Conservation (phyloP, 805 yeast genomes). For the Starmerella floris region DNA sequence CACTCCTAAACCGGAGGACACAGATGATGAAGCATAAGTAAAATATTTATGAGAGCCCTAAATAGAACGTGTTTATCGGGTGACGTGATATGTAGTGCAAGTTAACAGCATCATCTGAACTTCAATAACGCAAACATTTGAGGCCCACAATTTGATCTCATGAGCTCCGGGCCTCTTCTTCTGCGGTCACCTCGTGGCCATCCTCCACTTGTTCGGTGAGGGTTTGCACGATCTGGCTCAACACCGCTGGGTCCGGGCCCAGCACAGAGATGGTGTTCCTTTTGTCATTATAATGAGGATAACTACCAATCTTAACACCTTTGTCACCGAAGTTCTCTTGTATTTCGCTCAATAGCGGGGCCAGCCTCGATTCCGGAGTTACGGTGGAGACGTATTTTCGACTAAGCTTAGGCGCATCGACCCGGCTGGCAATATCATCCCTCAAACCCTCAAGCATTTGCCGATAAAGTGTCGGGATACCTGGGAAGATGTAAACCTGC, state of each 20-base stretch:
- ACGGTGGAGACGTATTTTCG: conserved; percentile 46
- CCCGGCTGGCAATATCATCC: conserved; percentile 29
- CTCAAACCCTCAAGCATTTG: conserved; percentile 37
- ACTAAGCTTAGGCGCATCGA: conserved; percentile 29
- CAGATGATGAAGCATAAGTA: conserved; percentile 68
- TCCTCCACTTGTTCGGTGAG: conserved; percentile 34
- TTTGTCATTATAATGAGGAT: conserved; percentile 59
- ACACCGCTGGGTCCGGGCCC: conserved; percentile 37
- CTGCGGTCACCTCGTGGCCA: conserved; percentile 45
- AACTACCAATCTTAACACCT: conserved; percentile 65
- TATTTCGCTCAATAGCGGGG: conserved; percentile 43
- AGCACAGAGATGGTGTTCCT: conserved; percentile 61
- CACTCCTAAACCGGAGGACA: conserved; percentile 85
- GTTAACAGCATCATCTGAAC: no score
- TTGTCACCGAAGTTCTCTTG: conserved; percentile 33
- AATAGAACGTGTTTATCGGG: no score
- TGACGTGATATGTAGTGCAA: no score
- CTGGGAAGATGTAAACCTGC: conserved; percentile 64
- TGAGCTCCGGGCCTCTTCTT: conserved; percentile 36
- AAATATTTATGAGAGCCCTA: no score
- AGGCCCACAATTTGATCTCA: not conserved
- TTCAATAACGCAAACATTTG: no score
- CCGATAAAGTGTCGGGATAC: conserved; percentile 65
- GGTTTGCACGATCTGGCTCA: conserved; percentile 36
- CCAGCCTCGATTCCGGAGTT: conserved; percentile 51